Evolutionary conservation across 2,329 filamentous ascomycete genomes (phyloP).

Genomic region (Colletotrichum liaoningense): DNA sequence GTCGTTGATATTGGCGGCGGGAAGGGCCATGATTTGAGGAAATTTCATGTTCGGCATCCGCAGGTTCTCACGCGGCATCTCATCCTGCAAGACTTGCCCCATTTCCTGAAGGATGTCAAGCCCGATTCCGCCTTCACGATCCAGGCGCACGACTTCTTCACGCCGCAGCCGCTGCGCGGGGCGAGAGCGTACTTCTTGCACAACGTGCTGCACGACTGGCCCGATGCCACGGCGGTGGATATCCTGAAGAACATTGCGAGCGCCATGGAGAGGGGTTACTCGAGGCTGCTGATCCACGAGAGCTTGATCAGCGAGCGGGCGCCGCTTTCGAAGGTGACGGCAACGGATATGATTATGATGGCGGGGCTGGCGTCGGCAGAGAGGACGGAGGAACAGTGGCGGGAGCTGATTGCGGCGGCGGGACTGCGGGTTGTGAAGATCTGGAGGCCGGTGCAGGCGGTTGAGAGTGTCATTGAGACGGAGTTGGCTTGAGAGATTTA

Average conservation of each 20-base stretch:
- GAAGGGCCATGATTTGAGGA: slow-evolving; percentile 50
- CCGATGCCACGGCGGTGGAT: slow-evolving; percentile 36
- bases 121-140: slow-evolving; percentile 41
- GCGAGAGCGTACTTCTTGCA: slow-evolving; percentile 46
- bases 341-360: slow-evolving; percentile 50
- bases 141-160: slow-evolving; percentile 51
- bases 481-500: slow-evolving; percentile 33
- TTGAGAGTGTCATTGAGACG: slow-evolving; percentile 45
- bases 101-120: slow-evolving; percentile 44
- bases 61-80: slow-evolving; percentile 41
- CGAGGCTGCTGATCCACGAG: slow-evolving; percentile 51
- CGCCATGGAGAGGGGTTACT: slow-evolving; percentile 46
- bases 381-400: slow-evolving; percentile 46
- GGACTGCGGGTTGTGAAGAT: slow-evolving; percentile 45
- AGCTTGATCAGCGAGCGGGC: slow-evolving; percentile 45
- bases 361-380: slow-evolving; percentile 44
- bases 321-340: slow-evolving; percentile 44
- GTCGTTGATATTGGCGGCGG: slow-evolving; percentile 50
- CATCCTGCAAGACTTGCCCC: slow-evolving; percentile 48
- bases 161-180: slow-evolving; percentile 51
- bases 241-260: slow-evolving; percentile 33
- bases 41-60: slow-evolving; percentile 44
- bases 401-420: slow-evolving; percentile 39
- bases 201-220: slow-evolving; percentile 41
- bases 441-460: slow-evolving; percentile 42